Evolutionary conservation across 169 alveolate genomes (phyloP).

Genomic region (Plasmodium inui): DNA sequence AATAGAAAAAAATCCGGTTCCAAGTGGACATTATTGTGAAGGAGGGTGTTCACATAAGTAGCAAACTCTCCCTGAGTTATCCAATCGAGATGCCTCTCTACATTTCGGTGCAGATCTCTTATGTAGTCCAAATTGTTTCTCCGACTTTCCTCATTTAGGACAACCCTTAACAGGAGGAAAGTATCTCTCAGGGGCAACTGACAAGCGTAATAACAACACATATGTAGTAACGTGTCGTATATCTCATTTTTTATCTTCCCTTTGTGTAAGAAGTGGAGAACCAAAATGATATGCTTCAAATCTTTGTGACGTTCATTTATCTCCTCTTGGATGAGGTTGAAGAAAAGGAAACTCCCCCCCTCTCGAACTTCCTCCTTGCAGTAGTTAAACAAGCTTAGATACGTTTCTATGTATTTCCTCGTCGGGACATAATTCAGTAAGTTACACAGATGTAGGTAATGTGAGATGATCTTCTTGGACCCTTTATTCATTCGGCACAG

Average conservation of each 20-base stretch:
- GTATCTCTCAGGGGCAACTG: slow-evolving; percentile 23
- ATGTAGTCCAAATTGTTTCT: not conserved
- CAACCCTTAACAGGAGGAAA: slow-evolving; percentile 23
- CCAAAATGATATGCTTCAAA: slow-evolving; percentile 32
- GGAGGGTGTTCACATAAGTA: slow-evolving; percentile 21
- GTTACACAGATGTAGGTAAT: slow-evolving; percentile 36
- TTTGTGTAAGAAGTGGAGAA: slow-evolving; percentile 45
- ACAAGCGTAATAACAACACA: slow-evolving; percentile 55
- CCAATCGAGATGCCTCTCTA: slow-evolving; percentile 35
- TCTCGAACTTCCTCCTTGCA: not conserved
- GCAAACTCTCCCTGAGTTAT: slow-evolving; percentile 6
- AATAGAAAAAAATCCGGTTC: slow-evolving; percentile 39
- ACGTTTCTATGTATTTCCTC: slow-evolving; percentile 24
- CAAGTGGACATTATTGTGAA: slow-evolving; percentile 7
- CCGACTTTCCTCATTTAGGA: slow-evolving; percentile 10
- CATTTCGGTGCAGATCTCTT: slow-evolving; percentile 29
- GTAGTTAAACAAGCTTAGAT: not conserved
- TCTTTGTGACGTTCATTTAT: slow-evolving; percentile 20
- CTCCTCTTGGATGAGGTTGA: slow-evolving; percentile 64
- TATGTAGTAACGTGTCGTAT: slow-evolving; percentile 22
- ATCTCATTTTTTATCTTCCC: slow-evolving; percentile 42
- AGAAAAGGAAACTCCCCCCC: not conserved
- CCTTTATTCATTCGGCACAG: slow-evolving; percentile 47
- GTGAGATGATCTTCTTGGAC: slow-evolving; percentile 21
- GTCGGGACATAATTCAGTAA: slow-evolving; percentile 64